Percentiles rank a stretch among this genome's conserved stretches.
These are phyloP conservation scores for Fraxinus americana DNA, from an alignment of 257 asterid species.

Conservation along the genomic window DNA sequence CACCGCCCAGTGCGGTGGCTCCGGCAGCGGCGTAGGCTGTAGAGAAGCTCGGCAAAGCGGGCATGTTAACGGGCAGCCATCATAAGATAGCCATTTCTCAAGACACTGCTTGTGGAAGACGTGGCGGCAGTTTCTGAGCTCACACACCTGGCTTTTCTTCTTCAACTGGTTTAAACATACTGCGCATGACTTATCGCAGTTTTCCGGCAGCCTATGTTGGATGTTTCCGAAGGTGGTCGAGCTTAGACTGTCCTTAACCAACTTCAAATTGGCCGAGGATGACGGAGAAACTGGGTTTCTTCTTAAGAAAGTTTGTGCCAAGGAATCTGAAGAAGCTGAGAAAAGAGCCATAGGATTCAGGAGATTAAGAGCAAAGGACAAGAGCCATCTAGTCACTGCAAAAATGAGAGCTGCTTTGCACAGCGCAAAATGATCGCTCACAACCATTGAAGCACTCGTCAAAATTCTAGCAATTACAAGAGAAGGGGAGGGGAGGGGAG, in stretches of 20 bases:
- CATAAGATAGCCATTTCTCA: conserved; percentile 62
- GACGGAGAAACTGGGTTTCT: conserved; percentile 22
- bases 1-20: conserved; percentile 74
- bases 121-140: conserved; percentile 68
- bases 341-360: conserved; percentile 29
- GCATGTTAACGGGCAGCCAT: conserved; percentile 50
- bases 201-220: conserved; percentile 34
- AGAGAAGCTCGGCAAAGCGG: conserved; percentile 68
- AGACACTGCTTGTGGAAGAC: conserved; percentile 71
- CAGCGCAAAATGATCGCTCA: conserved; percentile 45
- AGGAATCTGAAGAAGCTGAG: conserved; percentile 26
- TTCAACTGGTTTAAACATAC: conserved; percentile 54
- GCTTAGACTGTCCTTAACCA: conserved; percentile 41
- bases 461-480: not conserved
- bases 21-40: conserved; percentile 29
- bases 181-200: conserved; percentile 47
- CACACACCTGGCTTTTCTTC: conserved; percentile 59
- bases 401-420: conserved; percentile 60
- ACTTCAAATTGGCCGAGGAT: conserved; percentile 29
- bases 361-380: conserved; percentile 43
- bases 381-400: conserved; percentile 58
- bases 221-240: conserved; percentile 48
- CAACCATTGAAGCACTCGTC: conserved; percentile 27
- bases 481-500: not conserved
- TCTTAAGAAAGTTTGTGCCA: conserved; percentile 12